Base-by-base conservation (phyloP, 257 asterid species). In the Penstemon newberryi region DNA sequence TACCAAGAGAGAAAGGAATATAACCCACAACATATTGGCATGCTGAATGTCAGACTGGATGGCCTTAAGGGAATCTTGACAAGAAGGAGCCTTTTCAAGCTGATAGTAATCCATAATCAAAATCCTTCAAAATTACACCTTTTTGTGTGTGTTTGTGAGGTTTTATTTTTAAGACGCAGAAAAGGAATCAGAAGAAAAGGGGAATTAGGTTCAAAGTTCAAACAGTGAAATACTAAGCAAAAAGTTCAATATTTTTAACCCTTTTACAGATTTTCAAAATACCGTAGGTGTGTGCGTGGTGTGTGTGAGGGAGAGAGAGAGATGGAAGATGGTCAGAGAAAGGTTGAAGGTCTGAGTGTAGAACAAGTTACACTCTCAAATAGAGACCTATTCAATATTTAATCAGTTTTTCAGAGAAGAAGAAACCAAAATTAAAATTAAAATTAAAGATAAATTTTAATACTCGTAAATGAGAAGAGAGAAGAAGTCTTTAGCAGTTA, bases 11-110 rank as follows among this genome's bases (percentile, higher is more conserved):
- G 49, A 39, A 39, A 67, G 37, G 64, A 5, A 13, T 11, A 69
- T 45, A 80, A 78, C 86, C 56, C 73, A 85, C 88, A 85, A 60
- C 67, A 67, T 53, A 81, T 85, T 85, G 65, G 91, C 91, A 70
- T 83, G 85, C 53, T 81, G 84, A 63, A 85, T 71, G 38, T 85
- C 86, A 65, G 85, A 80, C 77, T 85, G 79, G 39, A 85, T 65
- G 36, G 73, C 83, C 77, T 73, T 71, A 6, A 83, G 65, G 69
- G 85, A 81, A 66, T 81, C 88, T 52, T 79, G 75, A 61, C 76
- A 85, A 65, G 88, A 81, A 56, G 76, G 75, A 59, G 80, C 74
- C 62, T 76, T 74, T 15, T 71, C 83, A 56, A 81, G 67, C 74
- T 81, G 82, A 59, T 67, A 73, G 63, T 75, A 83, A 57, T 76